Base-by-base conservation (phyloP, 257 asterid genomes). In the Fraxinus quadrangulata region DNA sequence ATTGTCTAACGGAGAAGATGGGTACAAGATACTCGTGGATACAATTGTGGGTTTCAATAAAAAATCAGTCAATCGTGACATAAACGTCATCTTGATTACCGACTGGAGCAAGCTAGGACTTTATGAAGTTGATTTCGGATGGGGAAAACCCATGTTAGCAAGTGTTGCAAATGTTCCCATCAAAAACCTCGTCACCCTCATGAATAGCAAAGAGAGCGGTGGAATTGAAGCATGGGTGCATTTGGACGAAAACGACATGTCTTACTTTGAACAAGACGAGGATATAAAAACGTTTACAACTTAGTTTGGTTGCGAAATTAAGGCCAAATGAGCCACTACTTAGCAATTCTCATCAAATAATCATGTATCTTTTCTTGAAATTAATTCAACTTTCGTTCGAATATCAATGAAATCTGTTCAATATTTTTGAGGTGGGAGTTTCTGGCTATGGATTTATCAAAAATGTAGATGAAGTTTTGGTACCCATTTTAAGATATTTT, bases 181-280 rank as follows among this genome's bases (percentile, higher is more conserved):
- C 5, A 42, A 33, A 21, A 80, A 80, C 17, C 65, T 51, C 31
- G 67, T 72, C 24, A 26, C 65, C 40, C 77, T 80, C 4, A 59
- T 80, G 21, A 73, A 80, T 42, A 71, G 69, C 49, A 70, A 36
- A 30, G 80, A 80, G n/a, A 79, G 80, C 11, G 11, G 47, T 71
- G 84, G 84, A 45, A 70, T 80, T 19, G 84, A 75, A 33, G 80
- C 84, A 11, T 80, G 84, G 84, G 73, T 80, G 36, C 72, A 8
- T 31, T 45, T 80, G 73, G 75, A 80, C 7, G 84, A 70, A 54
- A 70, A 65, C 3, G 79, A 65, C 78, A 79, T 79, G 83, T 39
- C 33, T n/a, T 9, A 31, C 9, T 74, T 79, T 49, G 69, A 67
- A 67, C 31, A 67, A 14, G 71, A 73, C n/a, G 42, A 51, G 12